These are phyloP conservation scores for Populus alba DNA, from an alignment of 345 rosid species.

Conservation along the genomic window DNA sequence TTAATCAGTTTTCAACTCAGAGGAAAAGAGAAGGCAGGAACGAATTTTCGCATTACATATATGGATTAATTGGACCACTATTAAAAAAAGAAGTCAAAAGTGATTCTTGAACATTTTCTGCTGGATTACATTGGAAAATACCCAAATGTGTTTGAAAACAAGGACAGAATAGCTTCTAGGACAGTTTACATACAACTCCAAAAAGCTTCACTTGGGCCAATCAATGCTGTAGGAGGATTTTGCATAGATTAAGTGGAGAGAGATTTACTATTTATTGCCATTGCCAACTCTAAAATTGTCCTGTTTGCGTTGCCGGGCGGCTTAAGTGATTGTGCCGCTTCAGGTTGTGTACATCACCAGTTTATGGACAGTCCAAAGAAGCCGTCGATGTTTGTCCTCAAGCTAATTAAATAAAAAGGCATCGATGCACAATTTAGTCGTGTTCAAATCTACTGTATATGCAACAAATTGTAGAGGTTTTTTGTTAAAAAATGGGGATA, in stretches of 20 bases:
- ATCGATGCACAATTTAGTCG: not conserved
- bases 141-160: not conserved
- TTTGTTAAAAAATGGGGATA: not conserved
- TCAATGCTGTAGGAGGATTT: constrained; percentile 1
- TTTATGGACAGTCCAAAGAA: constrained; percentile 7
- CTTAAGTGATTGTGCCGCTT: constrained; percentile 2
- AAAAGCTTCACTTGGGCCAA: constrained; percentile 17
- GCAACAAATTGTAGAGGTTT: not conserved
- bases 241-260: not conserved
- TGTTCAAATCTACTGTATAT: not conserved
- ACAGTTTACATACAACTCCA: not conserved
- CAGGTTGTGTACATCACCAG: not conserved
- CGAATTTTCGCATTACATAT: not conserved
- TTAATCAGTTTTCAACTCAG: not conserved
- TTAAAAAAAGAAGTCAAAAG: not conserved
- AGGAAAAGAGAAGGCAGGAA: not conserved
- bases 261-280: not conserved
- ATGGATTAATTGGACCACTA: not conserved
- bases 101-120: not conserved
- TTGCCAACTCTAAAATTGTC: not conserved
- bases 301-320: not conserved
- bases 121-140: not conserved
- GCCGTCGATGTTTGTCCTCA: constrained; percentile 5
- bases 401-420: not conserved
- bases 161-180: not conserved